A percentile compares a stretch with the other conserved stretches of the same genome.
Conservation (phyloP, 2,329 filamentous ascomycete species). For the Xylaria sp. region DNA sequence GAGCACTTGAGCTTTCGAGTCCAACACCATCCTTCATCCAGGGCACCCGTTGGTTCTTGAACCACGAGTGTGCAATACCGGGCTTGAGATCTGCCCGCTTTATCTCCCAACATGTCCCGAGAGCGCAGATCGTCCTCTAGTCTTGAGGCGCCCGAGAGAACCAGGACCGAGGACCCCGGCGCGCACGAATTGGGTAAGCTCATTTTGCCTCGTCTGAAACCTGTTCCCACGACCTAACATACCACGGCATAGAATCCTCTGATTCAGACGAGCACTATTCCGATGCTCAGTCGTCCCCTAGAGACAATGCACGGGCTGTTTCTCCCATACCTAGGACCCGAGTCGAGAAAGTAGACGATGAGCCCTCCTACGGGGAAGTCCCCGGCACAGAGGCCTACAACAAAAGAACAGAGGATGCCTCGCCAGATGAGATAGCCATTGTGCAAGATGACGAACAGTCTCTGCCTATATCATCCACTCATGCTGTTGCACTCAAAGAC, state of each 20-base stretch:
- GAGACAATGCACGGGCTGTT: slow-evolving; percentile 53
- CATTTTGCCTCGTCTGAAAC: slow-evolving; percentile 7
- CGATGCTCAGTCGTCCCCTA: slow-evolving; percentile 68
- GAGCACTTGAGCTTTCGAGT: slow-evolving; percentile 12
- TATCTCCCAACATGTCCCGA: slow-evolving; percentile 43
- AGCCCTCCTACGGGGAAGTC: slow-evolving; percentile 70
- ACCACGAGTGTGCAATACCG: slow-evolving; percentile 23
- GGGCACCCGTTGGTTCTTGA: slow-evolving; percentile 16
- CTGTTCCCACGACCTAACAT: slow-evolving; percentile 34
- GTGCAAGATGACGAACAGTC: slow-evolving; percentile 49
- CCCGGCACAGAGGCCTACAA: slow-evolving; percentile 69
- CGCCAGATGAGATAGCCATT: slow-evolving; percentile 70
- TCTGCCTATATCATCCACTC: slow-evolving; percentile 44
- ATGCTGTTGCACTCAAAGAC: slow-evolving; percentile 51
- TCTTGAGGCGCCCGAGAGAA: slow-evolving; percentile 51
- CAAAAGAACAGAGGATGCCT: slow-evolving; percentile 66
- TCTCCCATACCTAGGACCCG: slow-evolving; percentile 69
- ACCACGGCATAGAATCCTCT: slow-evolving; percentile 52
- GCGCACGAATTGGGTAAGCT: slow-evolving; percentile 68
- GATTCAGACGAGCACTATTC: slow-evolving; percentile 78
- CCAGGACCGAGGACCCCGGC: slow-evolving; percentile 64
- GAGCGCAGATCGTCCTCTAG: slow-evolving; percentile 46
- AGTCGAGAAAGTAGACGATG: slow-evolving; percentile 68
- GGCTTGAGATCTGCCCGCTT: slow-evolving; percentile 2
- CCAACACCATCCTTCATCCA: slow-evolving; percentile 8